These are phyloP conservation scores for Nemania diffusa DNA, from an alignment of 2,329 filamentous ascomycete genomes.

Conservation along the genomic window DNA sequence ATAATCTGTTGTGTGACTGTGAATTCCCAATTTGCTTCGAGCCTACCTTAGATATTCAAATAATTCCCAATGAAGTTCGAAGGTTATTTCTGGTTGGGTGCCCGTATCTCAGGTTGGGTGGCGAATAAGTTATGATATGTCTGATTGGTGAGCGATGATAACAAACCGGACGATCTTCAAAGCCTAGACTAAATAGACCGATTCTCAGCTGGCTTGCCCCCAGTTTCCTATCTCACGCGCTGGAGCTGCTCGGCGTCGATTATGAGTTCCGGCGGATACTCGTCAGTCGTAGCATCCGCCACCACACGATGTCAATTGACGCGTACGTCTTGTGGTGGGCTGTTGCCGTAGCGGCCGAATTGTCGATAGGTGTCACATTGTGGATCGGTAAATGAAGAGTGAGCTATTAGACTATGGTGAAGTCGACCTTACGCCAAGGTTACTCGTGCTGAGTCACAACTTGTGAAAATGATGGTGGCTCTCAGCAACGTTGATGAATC, in stretches of 20 bases:
- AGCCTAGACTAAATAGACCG: constrained; percentile 20
- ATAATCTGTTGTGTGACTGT: constrained; percentile 14
- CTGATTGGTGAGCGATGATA: constrained; percentile 18
- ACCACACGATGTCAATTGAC: constrained; percentile 6
- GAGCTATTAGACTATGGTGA: background rate
- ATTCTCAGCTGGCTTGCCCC: background rate
- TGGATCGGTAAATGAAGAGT: background rate
- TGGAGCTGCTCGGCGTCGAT: background rate
- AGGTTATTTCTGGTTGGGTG: background rate
- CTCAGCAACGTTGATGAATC: constrained; percentile 5
- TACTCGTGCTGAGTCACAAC: constrained; percentile 3
- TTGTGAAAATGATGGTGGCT: background rate
- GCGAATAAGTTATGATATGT: constrained; percentile 6
- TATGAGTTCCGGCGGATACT: constrained; percentile 16
- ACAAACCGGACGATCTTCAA: constrained; percentile 22
- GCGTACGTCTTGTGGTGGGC: constrained; percentile 2
- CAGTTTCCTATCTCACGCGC: constrained; percentile 2
- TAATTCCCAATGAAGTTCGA: background rate
- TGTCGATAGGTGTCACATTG: background rate
- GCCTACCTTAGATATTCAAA: constrained; percentile 12
- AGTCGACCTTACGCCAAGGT: constrained; percentile 3
- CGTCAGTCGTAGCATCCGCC: constrained; percentile 22
- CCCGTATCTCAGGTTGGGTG: constrained; percentile 3
- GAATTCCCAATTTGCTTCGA: constrained; percentile 8
- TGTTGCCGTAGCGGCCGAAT: background rate